Conservation (phyloP, 2,329 filamentous ascomycete genomes). For the Alternaria gaisen region DNA sequence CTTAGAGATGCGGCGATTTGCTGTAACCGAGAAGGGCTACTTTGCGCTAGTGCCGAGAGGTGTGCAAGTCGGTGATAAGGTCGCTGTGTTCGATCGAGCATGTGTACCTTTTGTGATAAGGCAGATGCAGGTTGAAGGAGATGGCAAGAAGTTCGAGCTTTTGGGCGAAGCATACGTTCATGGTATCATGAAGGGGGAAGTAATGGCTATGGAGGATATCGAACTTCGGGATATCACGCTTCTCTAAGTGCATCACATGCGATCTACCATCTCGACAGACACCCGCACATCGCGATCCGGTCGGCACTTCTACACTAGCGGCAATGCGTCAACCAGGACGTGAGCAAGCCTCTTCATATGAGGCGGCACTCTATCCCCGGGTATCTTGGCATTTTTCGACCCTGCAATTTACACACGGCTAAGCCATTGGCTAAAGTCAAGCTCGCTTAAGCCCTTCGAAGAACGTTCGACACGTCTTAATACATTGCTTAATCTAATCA, state of each 20-base stretch:
- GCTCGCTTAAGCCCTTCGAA: constrained; percentile 31
- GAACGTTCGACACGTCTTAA: constrained; percentile 29
- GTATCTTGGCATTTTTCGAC: neutral
- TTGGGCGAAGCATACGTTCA: constrained; percentile 37
- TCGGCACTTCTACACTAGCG: constrained; percentile 9
- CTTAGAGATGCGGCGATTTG: constrained; percentile 33
- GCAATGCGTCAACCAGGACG: constrained; percentile 15
- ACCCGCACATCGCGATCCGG: neutral
- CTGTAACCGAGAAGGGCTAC: constrained; percentile 29
- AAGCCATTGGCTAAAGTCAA: constrained; percentile 28
- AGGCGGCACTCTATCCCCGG: constrained; percentile 1
- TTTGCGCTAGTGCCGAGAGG: constrained; percentile 36
- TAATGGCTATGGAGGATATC: constrained; percentile 15
- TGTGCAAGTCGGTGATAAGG: constrained; percentile 19
- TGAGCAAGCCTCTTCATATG: constrained; percentile 19
- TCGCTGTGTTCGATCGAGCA: constrained; percentile 30
- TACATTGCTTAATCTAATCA: constrained; percentile 43
- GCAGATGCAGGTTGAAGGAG: neutral
- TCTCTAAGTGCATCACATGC: constrained; percentile 6
- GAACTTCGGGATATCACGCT: constrained; percentile 21
- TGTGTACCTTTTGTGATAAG: constrained; percentile 34
- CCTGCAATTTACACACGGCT: constrained; percentile 22
- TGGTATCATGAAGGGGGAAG: constrained; percentile 35
- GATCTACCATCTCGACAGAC: neutral
- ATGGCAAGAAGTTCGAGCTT: constrained; percentile 16